Conservation (phyloP, 2,329 filamentous ascomycete species). For the Periconia sp. region DNA sequence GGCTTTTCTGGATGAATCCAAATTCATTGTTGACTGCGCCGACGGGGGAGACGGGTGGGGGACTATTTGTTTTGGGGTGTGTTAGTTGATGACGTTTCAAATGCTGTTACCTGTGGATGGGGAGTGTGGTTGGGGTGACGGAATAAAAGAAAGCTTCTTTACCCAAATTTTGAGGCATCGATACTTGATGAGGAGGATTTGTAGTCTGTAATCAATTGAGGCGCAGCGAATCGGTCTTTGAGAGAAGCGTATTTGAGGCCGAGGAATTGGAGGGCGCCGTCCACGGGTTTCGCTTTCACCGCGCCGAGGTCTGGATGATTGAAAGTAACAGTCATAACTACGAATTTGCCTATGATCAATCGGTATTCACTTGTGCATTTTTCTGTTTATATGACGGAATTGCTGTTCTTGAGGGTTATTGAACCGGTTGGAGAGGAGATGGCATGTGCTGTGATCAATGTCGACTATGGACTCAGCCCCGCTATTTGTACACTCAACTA, state of each 20-base stretch:
- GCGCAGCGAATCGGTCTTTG: conserved; percentile 39
- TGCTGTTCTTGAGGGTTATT: no score
- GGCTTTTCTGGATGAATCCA: conserved; percentile 51
- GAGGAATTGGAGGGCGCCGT: conserved; percentile 37
- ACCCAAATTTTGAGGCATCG: conserved; percentile 43
- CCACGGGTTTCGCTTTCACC: conserved; percentile 24
- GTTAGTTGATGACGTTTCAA: background rate
- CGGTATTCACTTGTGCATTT: no score
- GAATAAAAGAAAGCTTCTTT: background rate
- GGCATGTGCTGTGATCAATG: no score
- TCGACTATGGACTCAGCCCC: no score
- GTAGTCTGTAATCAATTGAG: conserved; percentile 32
- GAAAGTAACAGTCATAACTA: conserved; percentile 21
- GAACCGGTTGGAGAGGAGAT: no score
- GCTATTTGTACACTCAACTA: no score
- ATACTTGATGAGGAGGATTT: conserved; percentile 13
- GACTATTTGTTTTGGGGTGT: conserved; percentile 7
- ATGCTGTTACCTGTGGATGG: background rate
- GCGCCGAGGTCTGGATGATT: conserved; percentile 25
- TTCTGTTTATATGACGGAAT: no score
- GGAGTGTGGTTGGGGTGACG: background rate
- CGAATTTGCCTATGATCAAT: no score
- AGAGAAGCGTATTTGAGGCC: conserved; percentile 45
- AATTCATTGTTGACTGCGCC: conserved; percentile 50
- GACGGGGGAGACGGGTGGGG: conserved; percentile 42